Evolutionary conservation across 768 basidiomycete species (phyloP), one percentile per base, ranked within the genome.

Genomic region (Pleurotus giganteus): DNA sequence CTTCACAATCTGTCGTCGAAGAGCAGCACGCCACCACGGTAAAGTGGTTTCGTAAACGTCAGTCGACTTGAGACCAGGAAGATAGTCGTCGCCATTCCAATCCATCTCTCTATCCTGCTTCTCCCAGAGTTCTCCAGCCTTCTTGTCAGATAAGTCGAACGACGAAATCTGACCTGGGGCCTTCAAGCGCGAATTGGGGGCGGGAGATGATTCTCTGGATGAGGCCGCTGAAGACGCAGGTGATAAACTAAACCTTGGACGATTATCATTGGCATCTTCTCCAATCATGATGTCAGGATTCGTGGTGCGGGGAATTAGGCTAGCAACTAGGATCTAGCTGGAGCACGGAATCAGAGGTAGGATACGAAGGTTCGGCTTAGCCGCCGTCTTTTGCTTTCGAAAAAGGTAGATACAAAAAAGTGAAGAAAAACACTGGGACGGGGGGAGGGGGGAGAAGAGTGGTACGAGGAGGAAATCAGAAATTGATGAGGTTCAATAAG

Each of bases 31-130:
- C 90, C 89, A 91, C 66, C 74, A 69, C 4, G 82, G 78, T 56
- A 93, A 65, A 0, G 77, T 83, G 1, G 77, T 67, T 36, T 85
- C 79, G 63, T 92, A 93, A 8, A 87, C 76, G 59, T 89, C 82
- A 24, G 37, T 47, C 12, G 53, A 29, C 21, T 46, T 47, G 49
- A 50, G 49, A 6, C 49, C 49, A 36, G 49, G 49, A 12, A 50
- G 32, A 34, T 34, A 15, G 19, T 50, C 34, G 32, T 37, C n/a
- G 11, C 26, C 31, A 19, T n/a, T 32, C 19, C 49, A 24, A 15
- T 4, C 34, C 49, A 34, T 29, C 23, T 32, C 31, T 32, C n/a
- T 21, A 15, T 50, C 32, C 44, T 23, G 23, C 44, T 45, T 41
- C 15, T 41, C 39, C n/a, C n/a, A n/a, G n/a, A n/a, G n/a, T n/a